These are phyloP conservation scores for Trichosporon sp. DNA, from an alignment of 1,284 basidiomycete genomes.

Conservation along the genomic window DNA sequence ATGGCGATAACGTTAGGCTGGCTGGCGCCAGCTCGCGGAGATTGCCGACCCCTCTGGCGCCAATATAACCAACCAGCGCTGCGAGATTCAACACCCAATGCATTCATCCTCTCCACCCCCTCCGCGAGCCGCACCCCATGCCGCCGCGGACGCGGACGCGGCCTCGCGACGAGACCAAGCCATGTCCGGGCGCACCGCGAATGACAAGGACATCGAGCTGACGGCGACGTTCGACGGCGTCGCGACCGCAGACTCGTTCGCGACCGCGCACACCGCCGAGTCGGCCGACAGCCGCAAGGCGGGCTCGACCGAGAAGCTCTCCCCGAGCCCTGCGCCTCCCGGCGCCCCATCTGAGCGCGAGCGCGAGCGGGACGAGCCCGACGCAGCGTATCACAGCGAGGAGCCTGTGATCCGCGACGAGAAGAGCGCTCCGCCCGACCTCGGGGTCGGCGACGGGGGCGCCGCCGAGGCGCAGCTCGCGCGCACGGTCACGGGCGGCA, in stretches of 20 bases:
- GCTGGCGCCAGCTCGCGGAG: background rate
- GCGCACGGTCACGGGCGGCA: slow-evolving; percentile 15
- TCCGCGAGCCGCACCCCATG: background rate
- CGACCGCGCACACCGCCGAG: background rate
- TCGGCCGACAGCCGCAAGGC: background rate
- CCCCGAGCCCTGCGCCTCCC: background rate
- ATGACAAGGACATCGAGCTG: background rate
- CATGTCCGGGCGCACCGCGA: no score
- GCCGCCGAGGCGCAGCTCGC: background rate
- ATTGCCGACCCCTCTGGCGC: background rate
- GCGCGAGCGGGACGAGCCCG: background rate
- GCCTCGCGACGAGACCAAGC: background rate
- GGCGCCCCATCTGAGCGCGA: background rate
- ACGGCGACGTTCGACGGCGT: background rate
- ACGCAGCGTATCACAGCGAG: background rate
- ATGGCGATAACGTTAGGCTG: background rate
- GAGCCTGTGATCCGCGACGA: background rate
- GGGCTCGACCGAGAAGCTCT: background rate
- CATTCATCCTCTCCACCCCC: background rate
- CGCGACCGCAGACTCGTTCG: background rate
- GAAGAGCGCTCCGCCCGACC: background rate
- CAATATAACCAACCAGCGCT: background rate
- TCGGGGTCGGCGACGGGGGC: background rate
- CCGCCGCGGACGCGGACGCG: background rate
- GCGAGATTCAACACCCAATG: background rate